phyloP scores from a whole-genome alignment of 495 filamentous ascomycete species.

The Daldinia decipiens region DNA sequence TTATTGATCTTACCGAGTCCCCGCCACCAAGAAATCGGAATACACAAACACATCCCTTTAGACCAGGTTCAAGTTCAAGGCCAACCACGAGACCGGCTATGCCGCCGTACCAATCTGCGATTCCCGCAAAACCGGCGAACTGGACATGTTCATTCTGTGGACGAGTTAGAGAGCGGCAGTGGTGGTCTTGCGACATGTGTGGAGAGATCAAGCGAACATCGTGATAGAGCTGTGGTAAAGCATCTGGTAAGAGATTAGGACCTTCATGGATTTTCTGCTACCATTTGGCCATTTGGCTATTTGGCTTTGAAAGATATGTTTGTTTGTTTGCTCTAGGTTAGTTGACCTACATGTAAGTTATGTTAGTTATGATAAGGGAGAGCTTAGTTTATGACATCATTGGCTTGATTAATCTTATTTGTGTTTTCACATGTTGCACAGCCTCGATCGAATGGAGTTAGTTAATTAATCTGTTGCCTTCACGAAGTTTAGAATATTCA shows the following conservation, averaged over 20 bases:
- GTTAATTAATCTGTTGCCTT: not conserved
- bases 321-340: too few species aligned
- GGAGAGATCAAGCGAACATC: constrained; percentile 68
- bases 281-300: not conserved
- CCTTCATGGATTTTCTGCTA: constrained; percentile 1
- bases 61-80: constrained; percentile 21
- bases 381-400: constrained; percentile 15
- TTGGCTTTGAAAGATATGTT: constrained; percentile 1
- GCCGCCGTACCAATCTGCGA: constrained; percentile 38
- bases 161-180: constrained; percentile 72
- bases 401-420: not conserved
- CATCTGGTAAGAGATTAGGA: too few species aligned
- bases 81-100: constrained; percentile 23
- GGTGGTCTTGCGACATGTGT: constrained; percentile 81
- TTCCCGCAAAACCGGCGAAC: constrained; percentile 59
- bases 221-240: not conserved
- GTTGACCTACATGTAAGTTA: too few species aligned
- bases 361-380: too few species aligned
- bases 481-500: constrained; percentile 19
- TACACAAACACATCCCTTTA: constrained; percentile 12
- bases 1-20: constrained; percentile 49
- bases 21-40: constrained; percentile 35
- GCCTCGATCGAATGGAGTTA: not conserved
- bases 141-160: constrained; percentile 79
- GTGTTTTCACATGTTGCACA: not conserved